Base-by-base conservation (phyloP, 306 rosid species). In the Vigna angularis region DNA sequence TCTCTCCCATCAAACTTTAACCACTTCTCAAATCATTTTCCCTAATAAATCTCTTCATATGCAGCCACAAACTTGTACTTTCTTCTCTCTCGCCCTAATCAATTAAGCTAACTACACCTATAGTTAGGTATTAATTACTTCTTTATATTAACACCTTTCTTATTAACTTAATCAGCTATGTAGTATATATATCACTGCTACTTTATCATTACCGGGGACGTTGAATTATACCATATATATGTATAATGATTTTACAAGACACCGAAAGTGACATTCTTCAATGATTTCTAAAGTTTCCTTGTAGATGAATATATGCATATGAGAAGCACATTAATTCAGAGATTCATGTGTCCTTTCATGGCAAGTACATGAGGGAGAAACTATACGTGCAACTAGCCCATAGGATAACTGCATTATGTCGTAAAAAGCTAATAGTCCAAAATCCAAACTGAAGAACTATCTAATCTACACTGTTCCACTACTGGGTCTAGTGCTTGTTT, bases 1-100 rank as follows among this genome's bases (percentile, higher is more conserved):
- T 89, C 88, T 88, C 84, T n/a, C 86, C 88, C 85, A 83, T 85
- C 80, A 83, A 82, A 62, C 58, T 85, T 82, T 76, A 75, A 76
- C 84, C 81, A 75, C 75, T 79, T 75, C 90, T 73, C 85, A 62
- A 74, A 83, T 86, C 52, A 81, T 76, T 88, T 87, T 77, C 82
- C 77, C 77, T 66, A 64, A 83, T 78, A 78, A 83, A 82, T 68
- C 64, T 56, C 22, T 85, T 70, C 77, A 86, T 83, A 81, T 72
- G 73, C 64, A 56, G 28, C 80, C 87, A 73, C 74, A 59, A 42
- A 49, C 11, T 81, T 83, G 88, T 83, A 86, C 85, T 77, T 86
- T 30, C 34, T 30, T 30, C 32, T 78, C 70, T 44, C 47, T 24
- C 28, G 28, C 28, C 28, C 3, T 24, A 24, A 24, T 24, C 28